Conservation (phyloP, 2,329 filamentous ascomycete species). For the Neofusicoccum kwambonambiense region DNA sequence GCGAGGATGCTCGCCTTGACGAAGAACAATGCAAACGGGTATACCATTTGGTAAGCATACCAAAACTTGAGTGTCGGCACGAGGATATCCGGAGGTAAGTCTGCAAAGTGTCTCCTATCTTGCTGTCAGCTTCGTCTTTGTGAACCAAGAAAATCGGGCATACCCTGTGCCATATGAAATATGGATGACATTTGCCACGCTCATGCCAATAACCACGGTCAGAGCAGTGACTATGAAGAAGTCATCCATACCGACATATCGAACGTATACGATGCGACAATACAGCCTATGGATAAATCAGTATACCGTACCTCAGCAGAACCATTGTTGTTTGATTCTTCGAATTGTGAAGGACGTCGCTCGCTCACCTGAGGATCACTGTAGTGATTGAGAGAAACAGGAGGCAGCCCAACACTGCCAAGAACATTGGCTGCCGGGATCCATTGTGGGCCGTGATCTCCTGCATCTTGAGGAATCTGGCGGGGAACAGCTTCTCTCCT, state of each 20-base stretch:
- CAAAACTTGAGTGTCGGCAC: slow-evolving; percentile 26
- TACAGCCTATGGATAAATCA: slow-evolving; percentile 6
- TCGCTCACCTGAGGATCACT: slow-evolving; percentile 18
- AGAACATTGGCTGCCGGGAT: slow-evolving; percentile 25
- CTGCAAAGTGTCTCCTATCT: slow-evolving; percentile 20
- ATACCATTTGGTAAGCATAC: slow-evolving; percentile 29
- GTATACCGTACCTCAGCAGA: no score
- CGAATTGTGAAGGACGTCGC: not conserved
- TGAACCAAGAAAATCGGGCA: not conserved
- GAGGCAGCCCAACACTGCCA: slow-evolving; percentile 21
- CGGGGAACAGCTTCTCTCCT: not conserved
- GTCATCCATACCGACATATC: slow-evolving; percentile 23
- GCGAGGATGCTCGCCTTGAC: slow-evolving; percentile 27
- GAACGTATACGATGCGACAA: slow-evolving; percentile 20
- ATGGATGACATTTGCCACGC: slow-evolving; percentile 19
- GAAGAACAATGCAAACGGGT: slow-evolving; percentile 26
- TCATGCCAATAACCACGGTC: slow-evolving; percentile 18
- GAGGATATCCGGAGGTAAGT: slow-evolving; percentile 21
- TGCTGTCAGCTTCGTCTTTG: not conserved
- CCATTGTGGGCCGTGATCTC: slow-evolving; percentile 22
- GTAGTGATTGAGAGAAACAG: slow-evolving; percentile 20
- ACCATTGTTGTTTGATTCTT: not conserved
- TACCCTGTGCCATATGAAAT: slow-evolving; percentile 23
- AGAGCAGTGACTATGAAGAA: slow-evolving; percentile 23
- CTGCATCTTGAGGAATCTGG: slow-evolving; percentile 10